Percentiles rank a stretch among this genome's conserved stretches.
phyloP scores from a whole-genome alignment of 805 yeast genomes.

The Lipomyces sp. region DNA sequence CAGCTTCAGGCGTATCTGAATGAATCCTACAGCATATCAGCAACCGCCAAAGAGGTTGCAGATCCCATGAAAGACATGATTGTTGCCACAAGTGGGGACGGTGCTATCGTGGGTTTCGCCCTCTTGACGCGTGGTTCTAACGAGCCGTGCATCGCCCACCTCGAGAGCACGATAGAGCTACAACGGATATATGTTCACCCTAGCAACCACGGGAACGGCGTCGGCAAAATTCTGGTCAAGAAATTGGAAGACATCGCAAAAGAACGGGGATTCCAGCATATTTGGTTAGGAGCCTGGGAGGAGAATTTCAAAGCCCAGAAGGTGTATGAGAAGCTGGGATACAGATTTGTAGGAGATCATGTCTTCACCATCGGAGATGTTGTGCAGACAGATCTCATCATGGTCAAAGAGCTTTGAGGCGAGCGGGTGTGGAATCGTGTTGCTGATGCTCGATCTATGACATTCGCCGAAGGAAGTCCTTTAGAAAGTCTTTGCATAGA shows the following conservation, averaged over 20 bases:
- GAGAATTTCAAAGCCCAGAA: not conserved
- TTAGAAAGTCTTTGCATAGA: no score
- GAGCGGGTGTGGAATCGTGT: no score
- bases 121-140: not conserved
- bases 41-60: not conserved
- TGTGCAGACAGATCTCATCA: not conserved
- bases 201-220: not conserved
- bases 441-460: not conserved
- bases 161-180: not conserved
- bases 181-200: not conserved
- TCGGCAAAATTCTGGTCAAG: not conserved
- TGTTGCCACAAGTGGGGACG: not conserved
- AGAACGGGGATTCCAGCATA: not conserved
- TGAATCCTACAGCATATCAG: not conserved
- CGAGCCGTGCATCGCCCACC: not conserved
- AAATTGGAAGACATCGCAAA: not conserved
- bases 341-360: not conserved
- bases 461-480: no score
- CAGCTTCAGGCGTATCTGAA: not conserved
- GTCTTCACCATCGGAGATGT: not conserved
- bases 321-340: not conserved
- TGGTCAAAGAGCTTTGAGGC: not conserved
- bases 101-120: not conserved
- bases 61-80: conserved; percentile 2
- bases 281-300: not conserved